A percentile compares a stretch with the other conserved stretches of the same genome.
Conservation (phyloP, 768 basidiomycete genomes). For the Butyriboletus loyo region DNA sequence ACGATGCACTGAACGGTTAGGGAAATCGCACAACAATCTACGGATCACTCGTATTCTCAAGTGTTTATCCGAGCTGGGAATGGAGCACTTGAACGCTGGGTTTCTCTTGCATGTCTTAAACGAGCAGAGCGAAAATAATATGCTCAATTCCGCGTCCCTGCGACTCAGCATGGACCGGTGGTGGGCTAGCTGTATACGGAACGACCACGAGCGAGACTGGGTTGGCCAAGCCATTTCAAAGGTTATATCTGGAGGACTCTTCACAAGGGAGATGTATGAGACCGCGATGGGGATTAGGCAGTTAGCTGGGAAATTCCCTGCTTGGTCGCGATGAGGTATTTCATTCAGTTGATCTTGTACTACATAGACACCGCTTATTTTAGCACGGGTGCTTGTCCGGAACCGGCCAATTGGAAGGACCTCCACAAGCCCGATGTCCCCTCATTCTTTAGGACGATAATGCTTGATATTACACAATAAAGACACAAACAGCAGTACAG, state of each 20-base stretch:
- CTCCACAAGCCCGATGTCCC: neutral
- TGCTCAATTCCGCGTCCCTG: slow-evolving; percentile 49
- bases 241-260: slow-evolving; percentile 47
- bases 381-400: neutral
- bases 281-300: slow-evolving; percentile 42
- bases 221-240: slow-evolving; percentile 47
- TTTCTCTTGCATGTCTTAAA: slow-evolving; percentile 67
- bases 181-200: slow-evolving; percentile 74
- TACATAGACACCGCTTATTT: neutral
- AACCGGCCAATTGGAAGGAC: neutral
- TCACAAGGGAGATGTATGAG: slow-evolving; percentile 59
- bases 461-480: slow-evolving; percentile 16
- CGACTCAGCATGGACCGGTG: slow-evolving; percentile 68
- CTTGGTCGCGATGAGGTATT: neutral
- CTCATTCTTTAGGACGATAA: neutral
- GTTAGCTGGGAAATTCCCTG: slow-evolving; percentile 12
- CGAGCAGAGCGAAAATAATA: slow-evolving; percentile 60
- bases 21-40: slow-evolving; percentile 69
- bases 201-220: slow-evolving; percentile 56
- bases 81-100: slow-evolving; percentile 61
- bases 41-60: slow-evolving; percentile 77
- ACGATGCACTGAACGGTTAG: slow-evolving; percentile 33
- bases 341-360: neutral
- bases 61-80: slow-evolving; percentile 66
- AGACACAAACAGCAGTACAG: slow-evolving; percentile 1